phyloP scores from a whole-genome alignment of 805 yeast genomes.

The Wickerhamomyces subpelliculosus region DNA sequence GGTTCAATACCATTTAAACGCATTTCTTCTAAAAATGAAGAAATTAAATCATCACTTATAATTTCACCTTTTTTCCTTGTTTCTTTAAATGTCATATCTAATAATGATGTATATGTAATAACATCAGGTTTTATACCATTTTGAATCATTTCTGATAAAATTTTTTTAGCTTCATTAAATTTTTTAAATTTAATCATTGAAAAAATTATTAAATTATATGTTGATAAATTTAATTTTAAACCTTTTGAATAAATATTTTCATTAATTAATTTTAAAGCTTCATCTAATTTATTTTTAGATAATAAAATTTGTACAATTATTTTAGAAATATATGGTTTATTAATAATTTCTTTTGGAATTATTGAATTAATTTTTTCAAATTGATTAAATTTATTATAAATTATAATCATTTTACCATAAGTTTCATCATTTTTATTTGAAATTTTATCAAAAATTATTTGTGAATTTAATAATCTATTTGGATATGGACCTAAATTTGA shows the following conservation, averaged over 20 bases:
- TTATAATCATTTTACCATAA: constrained; percentile 39
- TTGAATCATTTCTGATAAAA: constrained; percentile 38
- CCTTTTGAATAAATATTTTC: constrained; percentile 16
- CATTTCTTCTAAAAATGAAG: constrained; percentile 36
- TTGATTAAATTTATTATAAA: constrained; percentile 39
- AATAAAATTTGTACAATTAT: constrained; percentile 17
- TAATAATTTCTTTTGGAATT: constrained; percentile 17
- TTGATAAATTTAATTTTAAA: constrained; percentile 37
- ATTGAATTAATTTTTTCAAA: constrained; percentile 37
- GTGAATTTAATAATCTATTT: constrained; percentile 30
- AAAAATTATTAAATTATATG: constrained; percentile 47
- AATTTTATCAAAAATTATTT: constrained; percentile 27
- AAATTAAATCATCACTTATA: constrained; percentile 32
- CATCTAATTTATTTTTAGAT: constrained; percentile 6
- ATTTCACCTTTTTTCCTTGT: constrained; percentile 35
- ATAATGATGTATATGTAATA: constrained; percentile 54
- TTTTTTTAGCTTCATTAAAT: constrained; percentile 38
- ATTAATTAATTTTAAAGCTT: constrained; percentile 5
- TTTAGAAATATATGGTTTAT: constrained; percentile 21
- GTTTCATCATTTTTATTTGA: constrained; percentile 41
- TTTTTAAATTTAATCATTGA: constrained; percentile 33
- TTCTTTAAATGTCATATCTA: constrained; percentile 46
- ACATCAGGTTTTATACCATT: constrained; percentile 45
- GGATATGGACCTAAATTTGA: constrained; percentile 20
- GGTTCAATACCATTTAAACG: constrained; percentile 27